Percentiles rank a stretch among this genome's conserved stretches.
phyloP scores from a whole-genome alignment of 2,329 filamentous ascomycete species.

The Fusarium armeniacum region DNA sequence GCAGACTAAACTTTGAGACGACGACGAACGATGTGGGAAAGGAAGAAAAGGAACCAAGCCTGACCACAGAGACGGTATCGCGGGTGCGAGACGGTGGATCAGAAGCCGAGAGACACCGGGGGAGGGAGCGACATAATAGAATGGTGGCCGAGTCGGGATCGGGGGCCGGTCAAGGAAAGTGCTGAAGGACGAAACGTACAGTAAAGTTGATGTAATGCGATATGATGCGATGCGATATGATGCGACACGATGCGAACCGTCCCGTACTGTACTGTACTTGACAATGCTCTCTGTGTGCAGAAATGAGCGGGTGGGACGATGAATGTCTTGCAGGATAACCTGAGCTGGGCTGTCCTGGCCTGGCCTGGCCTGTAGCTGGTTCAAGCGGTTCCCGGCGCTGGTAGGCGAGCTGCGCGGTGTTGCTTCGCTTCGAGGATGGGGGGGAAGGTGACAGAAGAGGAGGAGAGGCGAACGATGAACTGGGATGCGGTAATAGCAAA shows the following conservation, averaged over 20 bases:
- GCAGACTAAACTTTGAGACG: slow-evolving; percentile 45
- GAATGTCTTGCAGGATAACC: slow-evolving; percentile 25
- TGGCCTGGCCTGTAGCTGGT: slow-evolving; percentile 11
- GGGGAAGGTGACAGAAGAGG: slow-evolving; percentile 1
- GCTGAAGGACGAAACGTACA: slow-evolving; percentile 6
- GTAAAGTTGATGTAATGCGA: slow-evolving; percentile 18
- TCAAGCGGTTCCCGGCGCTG: slow-evolving; percentile 30
- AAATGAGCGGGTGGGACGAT: slow-evolving; percentile 23
- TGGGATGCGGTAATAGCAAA: slow-evolving; percentile 26
- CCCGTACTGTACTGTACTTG: slow-evolving; percentile 26
- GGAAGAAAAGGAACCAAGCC: slow-evolving; percentile 29
- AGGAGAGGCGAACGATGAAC: slow-evolving; percentile 22
- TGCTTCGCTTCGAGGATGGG: slow-evolving; percentile 19
- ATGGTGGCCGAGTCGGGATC: slow-evolving; percentile 42
- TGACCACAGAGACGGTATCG: slow-evolving; percentile 37
- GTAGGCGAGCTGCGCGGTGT: slow-evolving; percentile 32
- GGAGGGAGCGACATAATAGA: slow-evolving; percentile 22
- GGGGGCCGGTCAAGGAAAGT: slow-evolving; percentile 31
- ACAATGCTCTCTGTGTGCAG: slow-evolving; percentile 29
- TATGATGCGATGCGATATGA: slow-evolving; percentile 8
- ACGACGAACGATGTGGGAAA: slow-evolving; percentile 29
- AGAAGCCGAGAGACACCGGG: slow-evolving; percentile 41
- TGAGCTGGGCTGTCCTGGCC: neutral
- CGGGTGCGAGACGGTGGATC: slow-evolving; percentile 42
- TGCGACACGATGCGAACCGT: slow-evolving; percentile 19